Evolutionary conservation across 2,329 filamentous ascomycete genomes (phyloP).

Genomic region (Fusarium newnesense): DNA sequence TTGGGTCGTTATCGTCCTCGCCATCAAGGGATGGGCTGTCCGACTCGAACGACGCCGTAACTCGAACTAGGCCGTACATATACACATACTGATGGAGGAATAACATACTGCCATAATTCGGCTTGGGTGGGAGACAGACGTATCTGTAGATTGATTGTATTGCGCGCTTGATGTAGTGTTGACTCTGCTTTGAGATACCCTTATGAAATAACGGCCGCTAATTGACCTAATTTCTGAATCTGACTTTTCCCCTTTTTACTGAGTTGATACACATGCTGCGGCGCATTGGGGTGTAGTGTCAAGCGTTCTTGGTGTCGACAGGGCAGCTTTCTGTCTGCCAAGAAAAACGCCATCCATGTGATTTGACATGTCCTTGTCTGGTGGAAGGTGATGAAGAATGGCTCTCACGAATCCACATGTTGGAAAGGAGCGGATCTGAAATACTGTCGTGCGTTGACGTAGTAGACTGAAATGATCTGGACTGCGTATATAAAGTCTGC

Average conservation of each 20-base stretch:
- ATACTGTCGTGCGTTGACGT: not conserved
- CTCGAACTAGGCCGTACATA: not conserved
- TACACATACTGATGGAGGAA: not conserved
- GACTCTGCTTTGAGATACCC: conserved; percentile 43
- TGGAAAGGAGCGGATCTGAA: not conserved
- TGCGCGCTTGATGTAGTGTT: conserved; percentile 12
- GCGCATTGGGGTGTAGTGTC: not conserved
- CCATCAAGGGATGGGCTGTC: conserved; percentile 88
- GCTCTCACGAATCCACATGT: not conserved
- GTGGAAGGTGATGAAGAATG: not conserved
- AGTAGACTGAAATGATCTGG: not conserved
- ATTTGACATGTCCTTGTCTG: not conserved
- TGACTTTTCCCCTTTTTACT: not conserved
- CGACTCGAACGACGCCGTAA: conserved; percentile 52
- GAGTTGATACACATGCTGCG: not conserved
- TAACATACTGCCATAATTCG: not conserved
- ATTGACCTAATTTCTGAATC: not conserved
- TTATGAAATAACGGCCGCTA: conserved; percentile 28
- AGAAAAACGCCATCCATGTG: not conserved
- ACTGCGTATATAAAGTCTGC: not conserved
- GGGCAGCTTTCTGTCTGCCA: not conserved
- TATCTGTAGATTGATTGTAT: conserved; percentile 12
- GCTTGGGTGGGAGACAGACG: not conserved
- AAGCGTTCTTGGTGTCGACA: too few species aligned
- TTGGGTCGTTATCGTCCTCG: conserved; percentile 80